Conservation (phyloP, 306 rosid species). For the Lotus japonicus region DNA sequence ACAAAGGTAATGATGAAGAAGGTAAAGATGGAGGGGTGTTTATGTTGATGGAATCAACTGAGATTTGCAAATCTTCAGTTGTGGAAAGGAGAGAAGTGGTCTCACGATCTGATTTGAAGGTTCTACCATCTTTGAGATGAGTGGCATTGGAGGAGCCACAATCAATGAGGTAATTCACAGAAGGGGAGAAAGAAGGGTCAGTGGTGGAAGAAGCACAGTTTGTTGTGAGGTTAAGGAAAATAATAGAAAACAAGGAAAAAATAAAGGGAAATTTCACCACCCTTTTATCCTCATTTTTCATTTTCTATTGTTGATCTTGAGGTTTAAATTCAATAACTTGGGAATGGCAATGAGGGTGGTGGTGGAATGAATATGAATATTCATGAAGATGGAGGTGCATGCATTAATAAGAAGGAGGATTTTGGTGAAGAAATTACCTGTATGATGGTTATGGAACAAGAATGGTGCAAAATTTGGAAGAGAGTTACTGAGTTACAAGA, state of each 20-base stretch:
- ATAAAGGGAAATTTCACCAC: no score
- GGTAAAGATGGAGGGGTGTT: conserved; percentile 24
- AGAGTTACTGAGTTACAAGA: conserved; percentile 14
- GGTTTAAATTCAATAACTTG: not conserved
- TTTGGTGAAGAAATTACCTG: not conserved
- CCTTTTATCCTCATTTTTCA: not conserved
- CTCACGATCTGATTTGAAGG: conserved; percentile 68
- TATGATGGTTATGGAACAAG: not conserved
- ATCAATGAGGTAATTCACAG: conserved; percentile 60
- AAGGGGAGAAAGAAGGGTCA: conserved; percentile 30
- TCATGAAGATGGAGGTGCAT: not conserved
- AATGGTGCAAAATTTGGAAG: conserved; percentile 12
- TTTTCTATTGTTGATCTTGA: conserved; percentile 16
- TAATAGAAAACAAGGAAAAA: not conserved
- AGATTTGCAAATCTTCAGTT: conserved; percentile 40
- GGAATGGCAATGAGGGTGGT: not conserved
- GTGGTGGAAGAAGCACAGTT: conserved; percentile 7
- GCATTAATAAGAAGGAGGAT: not conserved
- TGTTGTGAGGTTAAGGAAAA: not conserved
- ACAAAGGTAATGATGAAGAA: conserved; percentile 43
- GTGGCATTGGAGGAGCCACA: conserved; percentile 53
- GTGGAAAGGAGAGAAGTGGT: conserved; percentile 54
- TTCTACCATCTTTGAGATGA: conserved; percentile 49
- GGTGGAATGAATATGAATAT: not conserved
- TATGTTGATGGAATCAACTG: conserved; percentile 31